Conservation (phyloP, 2,329 filamentous ascomycete species). For the Trichoderma koningiopsis region DNA sequence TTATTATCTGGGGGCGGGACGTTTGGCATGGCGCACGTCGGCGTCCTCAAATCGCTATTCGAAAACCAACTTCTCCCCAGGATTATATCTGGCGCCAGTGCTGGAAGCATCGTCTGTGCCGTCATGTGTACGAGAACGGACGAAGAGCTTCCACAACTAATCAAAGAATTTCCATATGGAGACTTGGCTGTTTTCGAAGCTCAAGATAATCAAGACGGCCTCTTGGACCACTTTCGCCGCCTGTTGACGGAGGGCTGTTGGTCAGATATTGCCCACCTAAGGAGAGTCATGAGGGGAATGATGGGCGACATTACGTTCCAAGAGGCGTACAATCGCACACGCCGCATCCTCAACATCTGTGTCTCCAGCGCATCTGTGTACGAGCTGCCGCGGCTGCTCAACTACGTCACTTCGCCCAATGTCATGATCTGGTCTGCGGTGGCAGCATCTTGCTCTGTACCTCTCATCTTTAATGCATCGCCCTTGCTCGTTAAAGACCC, state of each 20-base stretch:
- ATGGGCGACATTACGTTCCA: constrained; percentile 92
- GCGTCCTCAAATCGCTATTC: constrained; percentile 79
- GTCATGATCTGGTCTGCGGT: constrained; percentile 97
- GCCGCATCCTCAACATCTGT: constrained; percentile 89
- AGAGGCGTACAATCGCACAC: constrained; percentile 93
- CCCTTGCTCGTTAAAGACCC: constrained; percentile 84
- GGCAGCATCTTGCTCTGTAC: constrained; percentile 92
- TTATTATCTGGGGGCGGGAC: constrained; percentile 84
- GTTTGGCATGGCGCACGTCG: constrained; percentile 90
- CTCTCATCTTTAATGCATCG: constrained; percentile 78
- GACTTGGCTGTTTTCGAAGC: constrained; percentile 80
- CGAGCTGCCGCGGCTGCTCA: constrained; percentile 82
- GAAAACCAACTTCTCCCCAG: constrained; percentile 75
- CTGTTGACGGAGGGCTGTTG: constrained; percentile 80
- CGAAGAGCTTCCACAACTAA: constrained; percentile 70
- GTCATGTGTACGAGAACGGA: constrained; percentile 78
- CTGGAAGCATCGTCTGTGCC: constrained; percentile 82
- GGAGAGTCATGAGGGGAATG: constrained; percentile 75
- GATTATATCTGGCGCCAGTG: constrained; percentile 85
- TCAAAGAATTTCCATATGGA: constrained; percentile 74
- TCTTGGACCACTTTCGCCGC: constrained; percentile 69
- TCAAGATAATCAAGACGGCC: constrained; percentile 57
- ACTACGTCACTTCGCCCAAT: constrained; percentile 91
- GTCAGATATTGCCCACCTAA: constrained; percentile 81
- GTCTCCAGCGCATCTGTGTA: constrained; percentile 87